Percentiles rank a stretch among this genome's conserved stretches.
Evolutionary conservation across 2,329 filamentous ascomycete genomes (phyloP).

Genomic region (Colletotrichum eremochloae): DNA sequence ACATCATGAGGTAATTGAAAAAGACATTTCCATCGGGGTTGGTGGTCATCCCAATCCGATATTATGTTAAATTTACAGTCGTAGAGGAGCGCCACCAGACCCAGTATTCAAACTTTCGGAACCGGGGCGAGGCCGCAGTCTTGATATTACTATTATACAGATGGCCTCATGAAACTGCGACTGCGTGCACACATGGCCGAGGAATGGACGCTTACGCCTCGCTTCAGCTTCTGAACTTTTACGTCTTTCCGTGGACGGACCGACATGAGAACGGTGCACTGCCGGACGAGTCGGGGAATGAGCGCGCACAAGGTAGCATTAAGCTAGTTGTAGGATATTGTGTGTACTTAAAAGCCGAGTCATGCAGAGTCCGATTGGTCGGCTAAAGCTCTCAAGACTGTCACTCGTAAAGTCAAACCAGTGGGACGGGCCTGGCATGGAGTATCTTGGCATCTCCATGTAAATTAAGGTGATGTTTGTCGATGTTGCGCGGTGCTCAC

Average conservation of each 20-base stretch:
- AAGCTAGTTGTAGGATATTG: constrained; percentile 19
- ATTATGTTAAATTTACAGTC: constrained; percentile 8
- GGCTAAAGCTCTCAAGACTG: constrained; percentile 13
- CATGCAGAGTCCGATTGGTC: constrained; percentile 29
- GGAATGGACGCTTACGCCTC: constrained; percentile 8
- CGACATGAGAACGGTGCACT: constrained; percentile 12
- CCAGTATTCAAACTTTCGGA: constrained; percentile 33
- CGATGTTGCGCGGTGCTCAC: neutral
- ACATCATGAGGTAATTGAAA: neutral
- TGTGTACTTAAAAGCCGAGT: constrained; percentile 25
- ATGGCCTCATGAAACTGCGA: constrained; percentile 3
- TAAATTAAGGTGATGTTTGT: neutral
- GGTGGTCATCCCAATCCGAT: constrained; percentile 9
- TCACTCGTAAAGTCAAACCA: constrained; percentile 24
- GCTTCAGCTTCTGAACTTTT: constrained; percentile 3
- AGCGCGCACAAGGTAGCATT: neutral
- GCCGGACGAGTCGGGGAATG: constrained; percentile 27
- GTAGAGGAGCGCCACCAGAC: constrained; percentile 12
- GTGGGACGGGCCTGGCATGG: constrained; percentile 19
- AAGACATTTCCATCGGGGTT: neutral
- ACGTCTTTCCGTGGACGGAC: constrained; percentile 6
- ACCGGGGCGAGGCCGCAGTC: constrained; percentile 2
- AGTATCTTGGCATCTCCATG: constrained; percentile 26
- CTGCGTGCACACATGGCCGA: neutral
- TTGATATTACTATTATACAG: constrained; percentile 28